These are phyloP conservation scores for Xylaria arbuscula DNA, from an alignment of 2,329 filamentous ascomycete species.

Conservation along the genomic window DNA sequence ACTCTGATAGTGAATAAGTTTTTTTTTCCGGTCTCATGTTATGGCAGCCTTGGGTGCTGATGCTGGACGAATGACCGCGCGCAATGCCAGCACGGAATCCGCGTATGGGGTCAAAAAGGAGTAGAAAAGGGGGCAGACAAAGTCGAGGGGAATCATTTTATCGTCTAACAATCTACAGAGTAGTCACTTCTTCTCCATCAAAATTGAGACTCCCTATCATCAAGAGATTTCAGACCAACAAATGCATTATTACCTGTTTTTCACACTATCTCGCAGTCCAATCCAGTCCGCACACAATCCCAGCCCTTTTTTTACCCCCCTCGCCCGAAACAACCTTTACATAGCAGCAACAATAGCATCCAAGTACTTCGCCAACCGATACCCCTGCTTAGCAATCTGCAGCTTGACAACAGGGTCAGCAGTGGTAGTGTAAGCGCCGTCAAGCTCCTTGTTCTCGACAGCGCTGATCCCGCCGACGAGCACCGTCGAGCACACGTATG, in stretches of 20 bases:
- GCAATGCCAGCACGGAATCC: neutral
- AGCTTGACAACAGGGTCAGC: constrained; percentile 55
- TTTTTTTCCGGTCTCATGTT: neutral
- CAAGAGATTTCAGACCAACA: no score
- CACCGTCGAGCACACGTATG: constrained; percentile 57
- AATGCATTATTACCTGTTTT: neutral
- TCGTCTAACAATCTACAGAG: no score
- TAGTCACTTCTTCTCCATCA: no score
- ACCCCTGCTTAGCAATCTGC: constrained; percentile 60
- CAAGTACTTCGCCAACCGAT: constrained; percentile 52
- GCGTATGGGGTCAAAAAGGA: neutral
- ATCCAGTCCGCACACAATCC: neutral
- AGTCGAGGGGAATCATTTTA: no score
- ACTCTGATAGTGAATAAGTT: neutral
- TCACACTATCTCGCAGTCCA: neutral
- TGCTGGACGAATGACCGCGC: neutral
- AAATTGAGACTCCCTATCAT: no score
- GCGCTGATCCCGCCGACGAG: constrained; percentile 53
- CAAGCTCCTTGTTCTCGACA: constrained; percentile 55
- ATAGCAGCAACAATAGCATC: constrained; percentile 49
- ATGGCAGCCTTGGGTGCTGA: neutral
- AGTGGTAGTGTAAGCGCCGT: constrained; percentile 54
- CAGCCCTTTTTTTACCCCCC: neutral
- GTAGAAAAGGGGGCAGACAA: neutral
- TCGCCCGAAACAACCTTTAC: neutral